Percentiles rank a stretch among this genome's conserved stretches.
Conservation (phyloP, 148 eudicot species). For the Salicornia ramosissima region DNA sequence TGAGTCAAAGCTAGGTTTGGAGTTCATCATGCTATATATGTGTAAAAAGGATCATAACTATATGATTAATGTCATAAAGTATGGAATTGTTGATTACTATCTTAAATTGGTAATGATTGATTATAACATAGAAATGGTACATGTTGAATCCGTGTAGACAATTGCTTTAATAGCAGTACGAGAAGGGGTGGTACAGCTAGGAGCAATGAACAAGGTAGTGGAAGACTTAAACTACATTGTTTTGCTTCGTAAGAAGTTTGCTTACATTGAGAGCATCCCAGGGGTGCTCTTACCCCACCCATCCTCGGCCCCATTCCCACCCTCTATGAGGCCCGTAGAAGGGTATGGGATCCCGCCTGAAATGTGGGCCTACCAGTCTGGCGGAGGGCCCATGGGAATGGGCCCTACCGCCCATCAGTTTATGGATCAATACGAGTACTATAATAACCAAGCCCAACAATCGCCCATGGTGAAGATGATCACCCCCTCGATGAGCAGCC, state of each 20-base stretch:
- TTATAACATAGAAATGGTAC: neutral
- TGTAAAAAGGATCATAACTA: too few relatives aligned
- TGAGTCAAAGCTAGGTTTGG: too few relatives aligned
- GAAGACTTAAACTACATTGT: conserved; percentile 93
- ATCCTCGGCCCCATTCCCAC: conserved; percentile 64
- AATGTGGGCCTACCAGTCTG: conserved; percentile 25
- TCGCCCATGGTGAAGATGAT: conserved; percentile 49
- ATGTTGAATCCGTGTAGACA: conserved; percentile 47
- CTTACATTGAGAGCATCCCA: conserved; percentile 93
- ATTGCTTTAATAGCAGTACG: conserved; percentile 93
- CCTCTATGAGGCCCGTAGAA: conserved; percentile 15
- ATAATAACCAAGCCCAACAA: conserved; percentile 30
- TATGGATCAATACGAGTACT: conserved; percentile 27
- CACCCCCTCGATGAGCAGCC: conserved; percentile 96
- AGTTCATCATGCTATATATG: too few relatives aligned
- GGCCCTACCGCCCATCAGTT: conserved; percentile 24
- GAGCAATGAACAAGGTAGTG: conserved; percentile 73
- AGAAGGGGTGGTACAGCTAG: conserved; percentile 96
- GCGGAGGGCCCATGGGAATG: conserved; percentile 14
- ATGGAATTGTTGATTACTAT: too few relatives aligned
- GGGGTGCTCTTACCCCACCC: conserved; percentile 96
- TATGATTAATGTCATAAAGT: too few relatives aligned
- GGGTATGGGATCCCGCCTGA: conserved; percentile 22
- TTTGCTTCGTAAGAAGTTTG: conserved; percentile 75
- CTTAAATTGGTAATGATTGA: neutral